Evolutionary conservation across 768 basidiomycete species (phyloP).

Genomic region (Hypholoma sublateritium): DNA sequence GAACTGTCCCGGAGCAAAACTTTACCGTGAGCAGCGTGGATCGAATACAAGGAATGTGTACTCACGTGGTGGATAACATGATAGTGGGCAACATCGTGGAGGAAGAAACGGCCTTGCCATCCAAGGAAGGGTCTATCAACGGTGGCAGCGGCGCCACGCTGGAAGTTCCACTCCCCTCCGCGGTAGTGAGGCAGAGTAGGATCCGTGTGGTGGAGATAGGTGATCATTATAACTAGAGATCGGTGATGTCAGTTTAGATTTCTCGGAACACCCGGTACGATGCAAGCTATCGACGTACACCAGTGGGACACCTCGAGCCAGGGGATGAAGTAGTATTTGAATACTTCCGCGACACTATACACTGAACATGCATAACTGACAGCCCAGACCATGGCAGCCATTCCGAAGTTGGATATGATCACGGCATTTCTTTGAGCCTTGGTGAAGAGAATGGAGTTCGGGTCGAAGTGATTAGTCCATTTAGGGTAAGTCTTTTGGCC

Average conservation of each 20-base stretch:
- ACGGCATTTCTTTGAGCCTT: conserved; percentile 50
- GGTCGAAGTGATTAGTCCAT: conserved; percentile 68
- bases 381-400: conserved; percentile 44
- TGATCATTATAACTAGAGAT: conserved; percentile 48
- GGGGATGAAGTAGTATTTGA: conserved; percentile 52
- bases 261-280: neutral
- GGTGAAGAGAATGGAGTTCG: conserved; percentile 57
- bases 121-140: conserved; percentile 59
- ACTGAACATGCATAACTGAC: conserved; percentile 33
- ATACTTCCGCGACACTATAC: conserved; percentile 39
- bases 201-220: conserved; percentile 69
- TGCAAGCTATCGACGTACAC: conserved; percentile 34
- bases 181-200: conserved; percentile 57
- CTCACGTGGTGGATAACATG: conserved; percentile 63
- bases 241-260: too few species aligned
- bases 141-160: conserved; percentile 61
- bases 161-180: conserved; percentile 56
- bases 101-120: conserved; percentile 65
- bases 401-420: conserved; percentile 58
- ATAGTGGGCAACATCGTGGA: conserved; percentile 65
- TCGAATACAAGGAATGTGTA: conserved; percentile 3
- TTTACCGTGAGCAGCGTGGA: neutral
- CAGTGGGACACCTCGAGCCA: conserved; percentile 59
- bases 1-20: conserved; percentile 38
- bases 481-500: conserved; percentile 59